phyloP scores from a whole-genome alignment of 2,329 filamentous ascomycete genomes.

The Chaetomium sp. region DNA sequence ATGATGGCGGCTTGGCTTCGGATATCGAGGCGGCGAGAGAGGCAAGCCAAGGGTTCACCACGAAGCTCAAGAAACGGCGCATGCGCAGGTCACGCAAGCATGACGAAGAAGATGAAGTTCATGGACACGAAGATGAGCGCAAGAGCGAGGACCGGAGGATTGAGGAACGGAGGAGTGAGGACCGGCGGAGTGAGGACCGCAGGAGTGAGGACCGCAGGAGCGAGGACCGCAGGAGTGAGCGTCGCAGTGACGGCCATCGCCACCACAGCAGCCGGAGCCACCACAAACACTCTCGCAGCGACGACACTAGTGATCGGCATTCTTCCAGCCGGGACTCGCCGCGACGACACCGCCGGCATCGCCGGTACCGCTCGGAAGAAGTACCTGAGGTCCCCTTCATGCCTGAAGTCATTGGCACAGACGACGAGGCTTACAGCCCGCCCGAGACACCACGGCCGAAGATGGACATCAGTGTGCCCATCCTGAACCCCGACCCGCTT shows the following conservation, averaged over 20 bases:
- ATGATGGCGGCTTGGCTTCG: slow-evolving; percentile 39
- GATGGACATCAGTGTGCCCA: slow-evolving; percentile 52
- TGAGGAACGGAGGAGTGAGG: slow-evolving; percentile 25
- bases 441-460: slow-evolving; percentile 29
- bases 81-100: slow-evolving; percentile 39
- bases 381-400: slow-evolving; percentile 31
- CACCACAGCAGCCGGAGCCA: slow-evolving; percentile 30
- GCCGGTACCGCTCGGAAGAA: slow-evolving; percentile 33
- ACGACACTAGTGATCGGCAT: slow-evolving; percentile 34
- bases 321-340: slow-evolving; percentile 25
- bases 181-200: neutral
- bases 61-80: slow-evolving; percentile 53
- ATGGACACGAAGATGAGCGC: slow-evolving; percentile 34
- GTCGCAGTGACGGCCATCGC: slow-evolving; percentile 19
- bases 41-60: slow-evolving; percentile 47
- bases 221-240: slow-evolving; percentile 27
- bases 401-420: slow-evolving; percentile 36
- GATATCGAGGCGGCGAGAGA: slow-evolving; percentile 42
- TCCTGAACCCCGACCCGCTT: slow-evolving; percentile 51
- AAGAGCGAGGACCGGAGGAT: slow-evolving; percentile 22
- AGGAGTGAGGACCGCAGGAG: slow-evolving; percentile 14
- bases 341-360: slow-evolving; percentile 30
- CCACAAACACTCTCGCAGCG: slow-evolving; percentile 38
- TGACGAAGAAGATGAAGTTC: slow-evolving; percentile 40
- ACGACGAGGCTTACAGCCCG: slow-evolving; percentile 36